Conservation (phyloP, 2,329 filamentous ascomycete species). For the Monilinia vaccinii-corymbosi region DNA sequence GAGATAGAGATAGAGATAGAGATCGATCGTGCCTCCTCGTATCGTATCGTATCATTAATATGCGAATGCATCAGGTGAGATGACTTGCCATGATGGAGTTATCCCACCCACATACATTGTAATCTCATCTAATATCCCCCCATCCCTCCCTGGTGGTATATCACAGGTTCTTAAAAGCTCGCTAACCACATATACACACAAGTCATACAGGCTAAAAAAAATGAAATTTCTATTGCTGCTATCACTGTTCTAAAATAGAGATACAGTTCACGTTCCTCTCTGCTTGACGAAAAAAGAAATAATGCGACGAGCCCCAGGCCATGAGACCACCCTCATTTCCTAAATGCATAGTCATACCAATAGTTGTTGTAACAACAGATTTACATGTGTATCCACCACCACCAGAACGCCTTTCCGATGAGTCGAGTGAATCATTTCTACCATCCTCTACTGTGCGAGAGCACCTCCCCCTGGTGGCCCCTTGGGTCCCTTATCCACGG, state of each 20-base stretch:
- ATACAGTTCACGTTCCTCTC: neutral
- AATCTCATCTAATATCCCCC: neutral
- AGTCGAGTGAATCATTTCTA: conserved; percentile 12
- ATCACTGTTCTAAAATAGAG: conserved; percentile 8
- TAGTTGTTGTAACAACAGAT: conserved; percentile 4
- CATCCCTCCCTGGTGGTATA: neutral
- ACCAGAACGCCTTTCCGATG: conserved; percentile 15
- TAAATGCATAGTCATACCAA: neutral
- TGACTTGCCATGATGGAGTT: neutral
- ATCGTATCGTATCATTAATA: too few species aligned
- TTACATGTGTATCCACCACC: conserved; percentile 1
- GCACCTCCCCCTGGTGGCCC: conserved; percentile 22
- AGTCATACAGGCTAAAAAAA: neutral
- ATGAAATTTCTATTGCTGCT: conserved; percentile 6
- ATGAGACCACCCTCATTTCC: neutral
- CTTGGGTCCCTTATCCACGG: conserved; percentile 16
- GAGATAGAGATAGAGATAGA: too few species aligned
- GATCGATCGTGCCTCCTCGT: too few species aligned
- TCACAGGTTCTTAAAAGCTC: neutral
- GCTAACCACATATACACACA: neutral
- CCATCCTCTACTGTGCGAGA: conserved; percentile 15
- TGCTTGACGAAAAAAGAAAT: conserved; percentile 3
- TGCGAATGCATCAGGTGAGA: neutral
- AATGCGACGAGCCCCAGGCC: conserved; percentile 3
- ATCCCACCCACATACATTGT: neutral